These are phyloP conservation scores for Ogataea philodendri DNA, from an alignment of 805 yeast species.

Conservation along the genomic window DNA sequence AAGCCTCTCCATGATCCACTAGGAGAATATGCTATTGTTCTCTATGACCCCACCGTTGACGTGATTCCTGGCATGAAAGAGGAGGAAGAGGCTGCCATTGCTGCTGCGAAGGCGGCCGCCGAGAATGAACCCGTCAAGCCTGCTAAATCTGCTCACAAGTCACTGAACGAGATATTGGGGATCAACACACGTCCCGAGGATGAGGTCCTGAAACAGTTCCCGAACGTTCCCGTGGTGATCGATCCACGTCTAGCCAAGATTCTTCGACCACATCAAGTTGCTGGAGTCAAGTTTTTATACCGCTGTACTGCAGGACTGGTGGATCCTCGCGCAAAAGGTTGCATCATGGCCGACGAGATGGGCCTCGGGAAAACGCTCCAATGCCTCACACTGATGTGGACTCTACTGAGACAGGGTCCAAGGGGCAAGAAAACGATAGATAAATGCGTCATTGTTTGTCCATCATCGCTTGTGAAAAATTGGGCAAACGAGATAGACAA, in stretches of 20 bases:
- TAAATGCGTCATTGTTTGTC: slow-evolving; percentile 91
- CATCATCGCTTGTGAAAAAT: slow-evolving; percentile 87
- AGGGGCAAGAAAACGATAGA: slow-evolving; percentile 78
- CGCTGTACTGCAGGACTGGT: slow-evolving; percentile 87
- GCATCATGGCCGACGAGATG: slow-evolving; percentile 99
- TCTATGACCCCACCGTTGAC: slow-evolving; percentile 94
- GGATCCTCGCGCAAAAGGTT: slow-evolving; percentile 84
- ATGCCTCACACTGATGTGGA: slow-evolving; percentile 91
- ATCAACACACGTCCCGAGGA: slow-evolving; percentile 53
- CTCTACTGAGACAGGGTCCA: slow-evolving; percentile 84
- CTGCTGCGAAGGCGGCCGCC: slow-evolving; percentile 5
- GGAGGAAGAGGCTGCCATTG: slow-evolving; percentile 24
- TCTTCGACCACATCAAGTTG: slow-evolving; percentile 93
- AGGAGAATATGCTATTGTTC: slow-evolving; percentile 88
- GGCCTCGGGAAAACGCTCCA: slow-evolving; percentile 90
- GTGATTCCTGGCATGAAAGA: slow-evolving; percentile 35
- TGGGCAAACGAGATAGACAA: slow-evolving; percentile 97
- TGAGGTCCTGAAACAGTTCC: slow-evolving; percentile 47
- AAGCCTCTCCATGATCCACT: slow-evolving; percentile 93
- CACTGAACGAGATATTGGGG: slow-evolving; percentile 80
- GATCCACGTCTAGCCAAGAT: slow-evolving; percentile 85
- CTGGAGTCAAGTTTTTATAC: slow-evolving; percentile 89
- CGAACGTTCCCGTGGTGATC: slow-evolving; percentile 92
- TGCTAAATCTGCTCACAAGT: slow-evolving; percentile 50
- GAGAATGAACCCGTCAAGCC: slow-evolving; percentile 21